These are phyloP conservation scores for Talaromyces sp. DNA, from an alignment of 2,329 filamentous ascomycete species.

Conservation along the genomic window DNA sequence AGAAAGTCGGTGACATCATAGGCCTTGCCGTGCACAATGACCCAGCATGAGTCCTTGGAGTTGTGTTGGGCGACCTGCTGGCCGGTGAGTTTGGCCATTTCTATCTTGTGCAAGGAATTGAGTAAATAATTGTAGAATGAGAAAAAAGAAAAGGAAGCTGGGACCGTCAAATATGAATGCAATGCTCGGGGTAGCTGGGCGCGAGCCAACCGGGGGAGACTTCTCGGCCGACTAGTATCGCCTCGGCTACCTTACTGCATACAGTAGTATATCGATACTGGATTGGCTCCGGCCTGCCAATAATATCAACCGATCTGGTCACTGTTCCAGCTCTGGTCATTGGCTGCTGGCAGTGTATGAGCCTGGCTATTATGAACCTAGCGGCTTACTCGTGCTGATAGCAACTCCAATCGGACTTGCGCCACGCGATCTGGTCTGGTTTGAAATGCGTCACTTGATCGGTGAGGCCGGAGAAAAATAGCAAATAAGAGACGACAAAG, in stretches of 20 bases:
- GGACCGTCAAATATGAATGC: neutral
- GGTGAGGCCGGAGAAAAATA: neutral
- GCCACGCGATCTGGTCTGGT: neutral
- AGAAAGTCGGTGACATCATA: slow-evolving; percentile 89
- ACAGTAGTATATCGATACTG: no score
- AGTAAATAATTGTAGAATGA: neutral
- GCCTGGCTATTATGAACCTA: no score
- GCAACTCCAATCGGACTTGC: neutral
- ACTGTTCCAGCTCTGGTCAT: no score
- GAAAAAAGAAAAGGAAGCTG: neutral
- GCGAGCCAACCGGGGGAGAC: slow-evolving; percentile 2
- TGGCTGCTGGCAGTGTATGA: no score
- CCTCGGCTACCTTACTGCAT: no score
- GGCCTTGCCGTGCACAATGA: slow-evolving; percentile 80
- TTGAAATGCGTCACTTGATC: neutral
- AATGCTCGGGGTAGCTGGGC: neutral
- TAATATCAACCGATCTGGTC: neutral
- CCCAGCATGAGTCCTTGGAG: slow-evolving; percentile 81
- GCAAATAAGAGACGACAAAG: neutral
- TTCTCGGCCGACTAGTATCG: slow-evolving; percentile 6
- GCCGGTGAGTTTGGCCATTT: slow-evolving; percentile 42
- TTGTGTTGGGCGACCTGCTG: slow-evolving; percentile 69
- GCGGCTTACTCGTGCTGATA: no score
- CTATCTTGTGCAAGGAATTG: neutral
- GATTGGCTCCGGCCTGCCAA: neutral